Percentiles rank a stretch among this genome's conserved stretches.
phyloP scores from a whole-genome alignment of 129 eudicot genomes.

The Lonicera japonica region DNA sequence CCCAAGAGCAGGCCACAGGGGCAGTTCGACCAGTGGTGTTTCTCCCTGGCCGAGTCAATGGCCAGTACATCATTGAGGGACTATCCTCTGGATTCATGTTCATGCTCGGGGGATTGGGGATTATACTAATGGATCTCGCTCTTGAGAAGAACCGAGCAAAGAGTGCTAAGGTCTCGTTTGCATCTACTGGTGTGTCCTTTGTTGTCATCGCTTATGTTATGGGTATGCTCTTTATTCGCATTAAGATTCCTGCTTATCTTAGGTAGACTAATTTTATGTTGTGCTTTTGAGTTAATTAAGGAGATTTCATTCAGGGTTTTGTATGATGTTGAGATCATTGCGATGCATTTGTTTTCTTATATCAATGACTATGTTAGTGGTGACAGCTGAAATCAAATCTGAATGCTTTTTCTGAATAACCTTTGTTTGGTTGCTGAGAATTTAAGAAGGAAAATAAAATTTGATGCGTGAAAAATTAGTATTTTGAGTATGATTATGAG shows the following conservation, averaged over 20 bases:
- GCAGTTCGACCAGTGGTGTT: conserved; percentile 81
- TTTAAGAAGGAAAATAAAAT: no score
- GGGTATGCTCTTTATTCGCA: conserved; percentile 92
- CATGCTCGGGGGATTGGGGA: conserved; percentile 81
- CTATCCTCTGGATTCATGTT: conserved; percentile 93
- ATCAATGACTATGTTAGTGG: no score
- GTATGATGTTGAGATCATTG: not conserved
- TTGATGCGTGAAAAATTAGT: no score
- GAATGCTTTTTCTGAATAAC: no score
- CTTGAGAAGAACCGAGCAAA: conserved; percentile 46
- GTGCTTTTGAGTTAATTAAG: not conserved
- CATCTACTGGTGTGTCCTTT: conserved; percentile 47
- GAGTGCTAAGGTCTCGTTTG: conserved; percentile 70
- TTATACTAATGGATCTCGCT: conserved; percentile 69
- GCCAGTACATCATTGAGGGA: conserved; percentile 91
- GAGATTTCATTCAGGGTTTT: not conserved
- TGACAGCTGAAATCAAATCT: not conserved
- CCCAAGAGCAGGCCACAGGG: conserved; percentile 71
- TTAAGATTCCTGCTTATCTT: conserved; percentile 87
- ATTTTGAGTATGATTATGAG: no score
- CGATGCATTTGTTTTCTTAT: no score
- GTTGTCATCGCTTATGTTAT: conserved; percentile 73
- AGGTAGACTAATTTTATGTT: not conserved
- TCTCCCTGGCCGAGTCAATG: conserved; percentile 87
- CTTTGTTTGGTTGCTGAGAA: no score